phyloP scores from a whole-genome alignment of 2,329 filamentous ascomycete species.

The Alternaria arborescens region DNA sequence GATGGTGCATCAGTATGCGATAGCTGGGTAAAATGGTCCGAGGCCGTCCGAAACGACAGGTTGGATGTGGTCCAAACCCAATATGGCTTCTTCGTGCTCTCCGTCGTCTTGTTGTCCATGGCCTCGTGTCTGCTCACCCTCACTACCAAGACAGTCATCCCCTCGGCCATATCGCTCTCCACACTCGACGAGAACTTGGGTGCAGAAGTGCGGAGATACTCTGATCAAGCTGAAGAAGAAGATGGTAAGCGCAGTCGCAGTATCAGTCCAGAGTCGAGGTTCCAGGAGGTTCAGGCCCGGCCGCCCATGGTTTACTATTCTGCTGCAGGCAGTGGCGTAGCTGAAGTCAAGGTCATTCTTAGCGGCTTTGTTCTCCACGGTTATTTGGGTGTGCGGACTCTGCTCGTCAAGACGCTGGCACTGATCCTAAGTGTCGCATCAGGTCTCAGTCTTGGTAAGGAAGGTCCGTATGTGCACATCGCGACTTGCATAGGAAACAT shows the following conservation, averaged over 20 bases:
- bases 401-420: conserved; percentile 83
- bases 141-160: conserved; percentile 91
- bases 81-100: conserved; percentile 76
- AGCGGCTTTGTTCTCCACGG: conserved; percentile 97
- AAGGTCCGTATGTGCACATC: conserved; percentile 97
- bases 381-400: conserved; percentile 87
- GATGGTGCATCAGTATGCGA: conserved; percentile 62
- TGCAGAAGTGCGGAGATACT: conserved; percentile 59
- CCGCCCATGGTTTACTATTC: conserved; percentile 94
- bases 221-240: conserved; percentile 55
- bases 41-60: conserved; percentile 62
- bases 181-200: conserved; percentile 94
- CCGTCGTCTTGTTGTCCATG: conserved; percentile 74
- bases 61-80: conserved; percentile 70
- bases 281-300: conserved; percentile 50
- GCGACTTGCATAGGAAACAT: conserved; percentile 96
- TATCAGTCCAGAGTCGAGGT: conserved; percentile 53
- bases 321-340: conserved; percentile 93
- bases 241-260: conserved; percentile 53
- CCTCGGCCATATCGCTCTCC: conserved; percentile 83
- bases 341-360: conserved; percentile 97
- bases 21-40: conserved; percentile 71
- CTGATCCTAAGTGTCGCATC: conserved; percentile 90
- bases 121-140: conserved; percentile 82
- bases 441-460: conserved; percentile 92